Base-by-base conservation (phyloP, 2,329 filamentous ascomycete species). In the Gyromitra esculenta region DNA sequence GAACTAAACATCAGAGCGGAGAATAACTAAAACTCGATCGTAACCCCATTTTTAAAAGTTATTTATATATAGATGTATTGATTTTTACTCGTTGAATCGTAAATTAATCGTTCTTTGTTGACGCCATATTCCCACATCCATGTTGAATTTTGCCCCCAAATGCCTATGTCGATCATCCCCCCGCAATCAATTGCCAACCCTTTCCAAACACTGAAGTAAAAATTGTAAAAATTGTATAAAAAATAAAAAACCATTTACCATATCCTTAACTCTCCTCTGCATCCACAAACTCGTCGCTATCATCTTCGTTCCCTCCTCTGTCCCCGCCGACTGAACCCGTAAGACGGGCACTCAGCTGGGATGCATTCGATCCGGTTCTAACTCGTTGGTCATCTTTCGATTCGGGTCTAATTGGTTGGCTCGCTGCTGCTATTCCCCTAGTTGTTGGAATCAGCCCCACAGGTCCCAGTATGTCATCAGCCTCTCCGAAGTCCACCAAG, bases 61-160 rank as follows among this genome's bases (percentile, higher is more conserved):
- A 63, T 52, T 71, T 71, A 75, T 69, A 57, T 35, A 70, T 70
- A 59, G 37, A 71, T 70, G 57, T 69, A 68, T 65, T 75, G 72
- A 75, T 75, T 75, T 75, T 75, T 75, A 75, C 72, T 71, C 59
- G 72, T 75, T 75, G 65, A 75, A 65, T 75, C 65, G 72, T 75
- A 75, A 75, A 75, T 75, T 71, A 75, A 75, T 75, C 72, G 57
- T 45, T 45, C 50, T 60, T 69, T 69, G 41, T 69, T 75, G 72
- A 75, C 72, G 72, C 72, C 72, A 75, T 75, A 75, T 75, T 75
- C 66, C 59, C 72, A 65, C 65, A 75, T 75, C 65, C 72, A 75
- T 75, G 72, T 75, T 75, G 72, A 75, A 75, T 75, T 75, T 75
- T 75, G 39, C 66, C 66, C 63, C 72, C 65, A 75, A 75, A 75